These are phyloP conservation scores for Limnomonas spitsbergensis DNA, from an alignment of 139 green algal genomes.

Conservation along the genomic window DNA sequence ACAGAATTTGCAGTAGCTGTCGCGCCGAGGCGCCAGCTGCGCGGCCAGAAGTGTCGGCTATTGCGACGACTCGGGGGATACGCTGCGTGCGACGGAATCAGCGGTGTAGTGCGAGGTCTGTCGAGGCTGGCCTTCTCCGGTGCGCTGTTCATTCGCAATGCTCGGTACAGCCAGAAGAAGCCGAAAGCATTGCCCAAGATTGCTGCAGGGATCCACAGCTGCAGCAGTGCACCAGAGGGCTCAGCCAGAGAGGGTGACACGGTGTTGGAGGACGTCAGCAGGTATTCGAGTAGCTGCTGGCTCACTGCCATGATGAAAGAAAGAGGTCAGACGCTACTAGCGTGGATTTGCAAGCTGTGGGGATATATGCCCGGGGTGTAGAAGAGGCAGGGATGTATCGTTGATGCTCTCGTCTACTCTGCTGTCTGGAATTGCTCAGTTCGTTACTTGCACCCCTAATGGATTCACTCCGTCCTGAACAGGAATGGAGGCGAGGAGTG, in stretches of 20 bases:
- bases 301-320: slow-evolving; percentile 1
- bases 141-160: background rate
- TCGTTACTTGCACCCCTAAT: too few species aligned
- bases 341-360: background rate
- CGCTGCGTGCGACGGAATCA: too few species aligned
- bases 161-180: slow-evolving; percentile 1
- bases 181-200: slow-evolving; percentile 28
- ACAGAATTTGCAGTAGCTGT: too few species aligned
- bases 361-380: background rate
- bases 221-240: slow-evolving; percentile 1
- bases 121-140: too few species aligned
- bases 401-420: too few species aligned
- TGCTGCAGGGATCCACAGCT: slow-evolving; percentile 19
- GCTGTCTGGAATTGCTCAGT: too few species aligned
- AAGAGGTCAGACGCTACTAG: background rate
- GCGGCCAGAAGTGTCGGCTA: too few species aligned
- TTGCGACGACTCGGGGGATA: too few species aligned
- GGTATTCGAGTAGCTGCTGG: background rate
- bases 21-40: too few species aligned
- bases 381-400: background rate
- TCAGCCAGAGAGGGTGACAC: slow-evolving; percentile 8
- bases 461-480: too few species aligned
- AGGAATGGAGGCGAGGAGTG: too few species aligned
- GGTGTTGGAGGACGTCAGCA: background rate
- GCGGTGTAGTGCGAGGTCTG: too few species aligned